Evolutionary conservation across 768 basidiomycete species (phyloP).

Genomic region (Leccinum olivaceopallidum): DNA sequence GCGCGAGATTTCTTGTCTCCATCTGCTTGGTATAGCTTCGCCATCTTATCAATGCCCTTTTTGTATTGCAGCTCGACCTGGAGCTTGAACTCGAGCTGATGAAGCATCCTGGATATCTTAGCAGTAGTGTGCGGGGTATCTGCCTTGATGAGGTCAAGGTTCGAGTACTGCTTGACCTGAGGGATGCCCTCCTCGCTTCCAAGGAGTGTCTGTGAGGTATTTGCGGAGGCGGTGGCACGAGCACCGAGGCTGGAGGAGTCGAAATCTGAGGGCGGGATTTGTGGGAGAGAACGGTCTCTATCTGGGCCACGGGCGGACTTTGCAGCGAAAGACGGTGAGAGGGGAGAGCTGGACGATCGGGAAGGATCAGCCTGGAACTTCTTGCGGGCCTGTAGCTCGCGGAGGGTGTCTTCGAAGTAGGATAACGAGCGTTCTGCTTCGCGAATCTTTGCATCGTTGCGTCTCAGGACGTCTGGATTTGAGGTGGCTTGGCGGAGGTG

Average conservation of each 20-base stretch:
- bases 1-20: constrained; percentile 95
- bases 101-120: constrained; percentile 97
- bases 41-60: constrained; percentile 99
- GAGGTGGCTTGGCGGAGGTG: constrained; percentile 77
- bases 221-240: constrained; percentile 37
- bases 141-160: constrained; percentile 94
- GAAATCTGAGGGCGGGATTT: constrained; percentile 56
- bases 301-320: constrained; percentile 23
- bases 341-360: constrained; percentile 49
- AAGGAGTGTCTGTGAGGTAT: constrained; percentile 42
- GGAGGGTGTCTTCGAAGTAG: constrained; percentile 86
- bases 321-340: constrained; percentile 18
- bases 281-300: constrained; percentile 36
- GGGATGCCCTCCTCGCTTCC: constrained; percentile 42
- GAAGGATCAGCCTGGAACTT: constrained; percentile 58
- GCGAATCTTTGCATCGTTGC: constrained; percentile 82
- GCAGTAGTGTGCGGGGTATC: constrained; percentile 95
- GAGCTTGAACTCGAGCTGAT: constrained; percentile 98
- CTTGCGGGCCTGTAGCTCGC: constrained; percentile 80
- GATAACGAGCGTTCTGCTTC: constrained; percentile 81
- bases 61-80: constrained; percentile 99
- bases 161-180: constrained; percentile 70
- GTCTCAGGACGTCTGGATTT: constrained; percentile 83
- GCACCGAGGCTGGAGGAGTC: constrained; percentile 37
- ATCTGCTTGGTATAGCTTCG: constrained; percentile 91